Conservation (phyloP, 2,329 filamentous ascomycete species). For the Penicillium expansum region DNA sequence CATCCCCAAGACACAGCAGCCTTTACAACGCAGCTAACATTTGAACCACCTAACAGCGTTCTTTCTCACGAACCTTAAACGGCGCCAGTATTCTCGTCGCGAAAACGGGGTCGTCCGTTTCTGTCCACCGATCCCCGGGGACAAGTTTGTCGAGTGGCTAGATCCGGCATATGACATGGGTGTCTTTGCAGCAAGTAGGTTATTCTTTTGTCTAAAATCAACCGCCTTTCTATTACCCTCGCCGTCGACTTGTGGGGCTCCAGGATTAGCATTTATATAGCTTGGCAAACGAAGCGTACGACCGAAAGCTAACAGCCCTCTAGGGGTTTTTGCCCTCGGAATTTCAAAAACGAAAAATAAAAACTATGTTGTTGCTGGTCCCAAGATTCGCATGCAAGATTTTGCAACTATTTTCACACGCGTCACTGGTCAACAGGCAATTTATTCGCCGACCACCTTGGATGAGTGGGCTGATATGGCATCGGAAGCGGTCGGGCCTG, state of each 20-base stretch:
- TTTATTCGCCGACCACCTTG: not conserved
- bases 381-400: not conserved
- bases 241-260: not conserved
- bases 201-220: not conserved
- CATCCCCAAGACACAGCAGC: not conserved
- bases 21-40: not conserved
- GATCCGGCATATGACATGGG: not conserved
- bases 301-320: not conserved
- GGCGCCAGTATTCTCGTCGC: not conserved
- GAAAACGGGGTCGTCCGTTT: not conserved
- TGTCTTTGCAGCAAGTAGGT: not conserved
- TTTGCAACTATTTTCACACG: not conserved
- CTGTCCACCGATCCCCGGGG: not conserved
- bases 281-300: not conserved
- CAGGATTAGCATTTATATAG: not conserved
- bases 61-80: not conserved
- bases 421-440: not conserved
- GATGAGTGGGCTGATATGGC: not conserved
- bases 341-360: not conserved
- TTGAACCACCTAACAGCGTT: not conserved
- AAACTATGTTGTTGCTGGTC: not conserved
- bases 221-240: not conserved
- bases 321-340: not conserved
- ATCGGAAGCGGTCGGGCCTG: not conserved
- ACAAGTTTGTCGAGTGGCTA: not conserved